phyloP scores from a whole-genome alignment of 257 asterid species.

The Gentiana dahurica region DNA sequence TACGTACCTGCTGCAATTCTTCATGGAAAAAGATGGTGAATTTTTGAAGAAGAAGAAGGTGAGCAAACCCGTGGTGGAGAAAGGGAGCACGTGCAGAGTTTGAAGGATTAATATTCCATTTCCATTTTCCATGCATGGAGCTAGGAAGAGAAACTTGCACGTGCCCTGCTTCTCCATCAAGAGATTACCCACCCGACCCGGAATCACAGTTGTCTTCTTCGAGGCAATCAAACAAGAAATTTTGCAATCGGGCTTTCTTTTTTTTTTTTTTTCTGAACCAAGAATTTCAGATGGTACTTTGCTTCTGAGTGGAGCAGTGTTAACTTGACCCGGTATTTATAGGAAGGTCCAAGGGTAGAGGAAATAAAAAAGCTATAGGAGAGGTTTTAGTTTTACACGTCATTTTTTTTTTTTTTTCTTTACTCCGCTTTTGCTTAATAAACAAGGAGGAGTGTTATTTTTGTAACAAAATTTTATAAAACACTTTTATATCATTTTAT shows the following conservation, averaged over 20 bases:
- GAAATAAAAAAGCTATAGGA: too few relatives aligned
- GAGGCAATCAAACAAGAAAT: neutral
- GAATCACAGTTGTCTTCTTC: neutral
- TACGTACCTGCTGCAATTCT: too few relatives aligned
- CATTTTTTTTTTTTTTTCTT: too few relatives aligned
- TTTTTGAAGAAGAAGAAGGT: neutral
- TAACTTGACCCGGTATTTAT: conserved; percentile 10
- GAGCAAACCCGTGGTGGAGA: conserved; percentile 65
- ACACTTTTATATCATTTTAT: too few relatives aligned
- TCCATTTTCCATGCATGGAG: conserved; percentile 2
- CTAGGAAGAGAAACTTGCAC: conserved; percentile 35
- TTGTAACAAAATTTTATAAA: too few relatives aligned
- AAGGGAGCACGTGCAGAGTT: conserved; percentile 84
- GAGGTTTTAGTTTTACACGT: too few relatives aligned
- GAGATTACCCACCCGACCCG: conserved; percentile 31
- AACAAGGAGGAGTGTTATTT: too few relatives aligned
- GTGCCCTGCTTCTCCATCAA: conserved; percentile 86
- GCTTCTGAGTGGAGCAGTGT: neutral
- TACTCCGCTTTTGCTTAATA: too few relatives aligned
- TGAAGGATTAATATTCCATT: too few relatives aligned
- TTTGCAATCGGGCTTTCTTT: neutral
- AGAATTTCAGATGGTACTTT: neutral
- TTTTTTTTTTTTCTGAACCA: neutral
- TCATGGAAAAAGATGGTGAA: too few relatives aligned
- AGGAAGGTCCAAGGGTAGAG: neutral